Evolutionary conservation across 2,329 filamentous ascomycete genomes (phyloP), one percentile per base, ranked within the genome.

Genomic region (Claviceps cyperi): DNA sequence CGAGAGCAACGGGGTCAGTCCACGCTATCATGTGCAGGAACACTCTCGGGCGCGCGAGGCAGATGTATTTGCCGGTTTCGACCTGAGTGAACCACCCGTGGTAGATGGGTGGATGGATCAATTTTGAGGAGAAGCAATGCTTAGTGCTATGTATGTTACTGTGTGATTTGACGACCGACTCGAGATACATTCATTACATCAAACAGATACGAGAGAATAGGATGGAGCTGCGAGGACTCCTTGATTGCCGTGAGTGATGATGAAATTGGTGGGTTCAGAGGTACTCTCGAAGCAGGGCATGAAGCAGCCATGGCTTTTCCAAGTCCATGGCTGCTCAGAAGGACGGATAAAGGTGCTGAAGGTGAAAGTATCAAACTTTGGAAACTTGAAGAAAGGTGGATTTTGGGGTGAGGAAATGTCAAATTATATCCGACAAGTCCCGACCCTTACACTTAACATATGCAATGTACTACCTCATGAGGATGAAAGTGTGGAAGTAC

Each of bases 161-260:
- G 13, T 46, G 38, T 40, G 37, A 32, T 39, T 46, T 14, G 17
- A 36, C 41, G 48, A 46, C 36, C n/a, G 46, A 50, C 48, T 46
- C 48, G 43, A 46, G 17, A 46, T 39, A 40, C 48, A 50, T 44
- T 50, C 48, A 35, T 45, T 49, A 11, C 17, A 44, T 17, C 6
- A 44, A 43, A 14, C 28, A 22, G 19, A 44, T 28, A 9, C 2
- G 35, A 36, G 28, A 24, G 11, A 19, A 21, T 19, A 28, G 22
- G 43, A 48, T 22, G 38, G 8, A 9, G 7, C n/a, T 9, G 11
- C 4, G 39, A 6, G 5, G 39, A 22, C 8, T 6, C 4, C 11
- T 14, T 1, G 4, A 6, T 6, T 22, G 13, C 0, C 11, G 17
- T 14, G 39, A 14, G 21, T n/a, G 38, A 40, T 17, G 15, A n/a